These are phyloP conservation scores for Leptodontidium sp. DNA, from an alignment of 2,329 filamentous ascomycete species.

Conservation along the genomic window DNA sequence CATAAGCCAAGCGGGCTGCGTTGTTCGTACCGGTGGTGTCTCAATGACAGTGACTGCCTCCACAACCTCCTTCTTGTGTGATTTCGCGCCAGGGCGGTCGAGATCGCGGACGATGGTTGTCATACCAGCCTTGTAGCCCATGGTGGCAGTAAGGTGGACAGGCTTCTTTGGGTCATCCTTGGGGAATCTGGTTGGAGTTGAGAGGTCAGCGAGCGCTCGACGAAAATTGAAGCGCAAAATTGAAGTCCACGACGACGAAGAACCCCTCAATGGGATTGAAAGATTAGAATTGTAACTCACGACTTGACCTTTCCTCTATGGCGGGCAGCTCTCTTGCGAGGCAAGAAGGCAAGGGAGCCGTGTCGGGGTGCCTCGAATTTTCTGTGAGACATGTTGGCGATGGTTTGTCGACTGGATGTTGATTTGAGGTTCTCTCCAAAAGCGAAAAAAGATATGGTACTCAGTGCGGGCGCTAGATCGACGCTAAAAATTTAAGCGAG, in stretches of 20 bases:
- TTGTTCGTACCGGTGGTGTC: slow-evolving; percentile 94
- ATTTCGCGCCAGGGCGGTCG: slow-evolving; percentile 98
- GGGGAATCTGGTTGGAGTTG: slow-evolving; percentile 72
- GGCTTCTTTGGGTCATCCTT: slow-evolving; percentile 99
- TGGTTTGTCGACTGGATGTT: too few relatives aligned
- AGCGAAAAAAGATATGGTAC: too few relatives aligned
- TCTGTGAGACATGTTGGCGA: slow-evolving; percentile 25
- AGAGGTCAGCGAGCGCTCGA: slow-evolving; percentile 34
- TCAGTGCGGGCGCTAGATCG: too few relatives aligned
- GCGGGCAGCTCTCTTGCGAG: slow-evolving; percentile 90
- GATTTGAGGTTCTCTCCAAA: too few relatives aligned
- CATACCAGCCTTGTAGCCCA: slow-evolving; percentile 99
- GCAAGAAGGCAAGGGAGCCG: slow-evolving; percentile 89
- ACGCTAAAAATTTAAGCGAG: too few relatives aligned
- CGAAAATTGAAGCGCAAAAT: slow-evolving; percentile 24
- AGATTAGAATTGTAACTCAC: slow-evolving; percentile 62
- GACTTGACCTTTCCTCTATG: slow-evolving; percentile 99
- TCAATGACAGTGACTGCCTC: slow-evolving; percentile 89
- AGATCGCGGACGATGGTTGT: slow-evolving; percentile 96
- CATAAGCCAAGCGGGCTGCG: slow-evolving; percentile 80
- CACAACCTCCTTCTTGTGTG: slow-evolving; percentile 98
- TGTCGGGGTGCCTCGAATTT: slow-evolving; percentile 78
- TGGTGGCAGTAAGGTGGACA: slow-evolving; percentile 95
- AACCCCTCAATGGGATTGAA: slow-evolving; percentile 25
- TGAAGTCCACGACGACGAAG: slow-evolving; percentile 7